Evolutionary conservation across 371 early-diverging fungal genomes (phyloP), one percentile per base, ranked within the genome.

Genomic region (Mortierella sp.): DNA sequence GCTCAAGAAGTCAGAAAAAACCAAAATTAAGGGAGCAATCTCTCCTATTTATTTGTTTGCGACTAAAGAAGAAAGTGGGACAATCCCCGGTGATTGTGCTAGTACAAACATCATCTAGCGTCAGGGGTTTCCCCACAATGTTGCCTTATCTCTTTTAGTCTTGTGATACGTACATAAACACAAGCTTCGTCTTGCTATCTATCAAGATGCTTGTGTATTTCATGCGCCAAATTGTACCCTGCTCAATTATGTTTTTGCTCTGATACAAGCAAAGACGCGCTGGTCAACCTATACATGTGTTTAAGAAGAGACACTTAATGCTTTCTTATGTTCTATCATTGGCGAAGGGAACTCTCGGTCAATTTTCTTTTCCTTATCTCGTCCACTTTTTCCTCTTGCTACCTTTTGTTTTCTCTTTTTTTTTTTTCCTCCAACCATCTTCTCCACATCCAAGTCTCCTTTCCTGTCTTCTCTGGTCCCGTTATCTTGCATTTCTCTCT

Each of bases 401-500:
- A 34, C 53, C 4, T 64, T 23, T 60, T 53, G 6, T 70, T 57
- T 45, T 61, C 62, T 61, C 43, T 53, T 19, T 63, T 19, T 58
- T 26, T 58, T n/a, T 42, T 53, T 28, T 67, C 29, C 42, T 29
- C 47, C 32, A 37, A 53, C 45, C 58, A 35, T 47, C 35, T 47
- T 69, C 43, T 55, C 23, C 45, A 45, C 63, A 37, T 34, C 47
- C 54, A 31, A 40, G 22, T 35, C 60, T 34, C n/a, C 34, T 40
- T 40, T 34, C 8, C 32, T 28, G 26, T 58, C 37, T 34, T 32
- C 40, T 35, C 26, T 37, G 35, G 45, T 55, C 58, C 63, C 67
- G 73, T 73, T 73, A 75, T 75, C 69, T 67, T 67, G 53, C 28
- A 53, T 22, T 17, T 53, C 56, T 70, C 55, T 63, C 70, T n/a